Evolutionary conservation across 2,329 filamentous ascomycete genomes (phyloP), one percentile per base, ranked within the genome.

Genomic region (Pseudogymnoascus sp.): DNA sequence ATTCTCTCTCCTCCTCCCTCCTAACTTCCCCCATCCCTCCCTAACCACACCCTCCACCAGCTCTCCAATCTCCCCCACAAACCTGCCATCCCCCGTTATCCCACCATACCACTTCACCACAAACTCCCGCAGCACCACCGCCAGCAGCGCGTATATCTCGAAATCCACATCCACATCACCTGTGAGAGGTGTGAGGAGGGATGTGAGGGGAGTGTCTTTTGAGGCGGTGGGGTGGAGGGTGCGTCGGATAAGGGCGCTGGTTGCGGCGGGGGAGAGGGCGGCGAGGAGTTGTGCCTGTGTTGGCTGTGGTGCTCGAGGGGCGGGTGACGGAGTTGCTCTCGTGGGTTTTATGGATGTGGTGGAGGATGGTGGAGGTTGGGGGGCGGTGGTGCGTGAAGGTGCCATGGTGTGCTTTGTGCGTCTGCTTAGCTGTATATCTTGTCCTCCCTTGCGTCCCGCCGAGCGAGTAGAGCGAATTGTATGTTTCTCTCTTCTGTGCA

Each of bases 161-260:
- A 96, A 79, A 75, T 99, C 95, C 65, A 97, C 86, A 69, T 96
- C 91, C 75, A 96, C 96, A 61, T 91, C 92, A 78, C 92, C 96
- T 59, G 93, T 97, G 71, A 99, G 81, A 40, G 93, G 92, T 64
- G 93, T 95, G 53, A 99, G 80, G 46, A 96, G 79, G 69, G 93
- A 89, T 65, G 96, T 87, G 68, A 96, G 87, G 59, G 90, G 84
- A 31, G 77, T 75, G 15, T 38, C 53, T 21, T 59, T 59, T 15
- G 29, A 33, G 10, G 53, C 53, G 29, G 53, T n/a, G 78, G 76
- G 15, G 77, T 76, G 65, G 76, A 97, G 84, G 38, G 88, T 87
- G 60, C 91, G 88, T 65, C 92, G 90, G 75, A 97, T 90, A 68
- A 97, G 84, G 66, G 87, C 83, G 26, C 86, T 78, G 0, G 92